These are phyloP conservation scores for Ceratobasidium sp. DNA, from an alignment of 1,284 basidiomycete species.

Conservation along the genomic window DNA sequence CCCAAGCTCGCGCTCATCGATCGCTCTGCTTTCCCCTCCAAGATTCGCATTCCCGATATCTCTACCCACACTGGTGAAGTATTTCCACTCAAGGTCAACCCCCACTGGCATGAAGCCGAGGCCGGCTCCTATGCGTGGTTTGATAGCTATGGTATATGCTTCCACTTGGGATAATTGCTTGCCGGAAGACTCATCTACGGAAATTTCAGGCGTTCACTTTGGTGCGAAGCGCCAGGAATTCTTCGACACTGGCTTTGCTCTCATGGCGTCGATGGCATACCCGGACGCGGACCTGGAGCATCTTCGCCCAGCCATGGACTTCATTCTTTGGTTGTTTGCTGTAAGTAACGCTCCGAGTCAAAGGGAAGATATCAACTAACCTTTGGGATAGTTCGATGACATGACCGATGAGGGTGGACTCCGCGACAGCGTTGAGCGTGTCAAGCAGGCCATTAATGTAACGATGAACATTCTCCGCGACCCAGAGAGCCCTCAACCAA, in stretches of 20 bases:
- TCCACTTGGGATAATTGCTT: background rate
- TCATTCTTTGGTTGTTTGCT: conserved; percentile 58
- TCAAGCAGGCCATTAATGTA: conserved; percentile 52
- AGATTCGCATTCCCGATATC: conserved; percentile 42
- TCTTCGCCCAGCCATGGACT: conserved; percentile 55
- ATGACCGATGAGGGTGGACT: conserved; percentile 56
- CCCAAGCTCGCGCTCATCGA: conserved; percentile 41
- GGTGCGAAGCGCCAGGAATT: conserved; percentile 43
- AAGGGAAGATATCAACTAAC: background rate
- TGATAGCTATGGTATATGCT: conserved; percentile 37
- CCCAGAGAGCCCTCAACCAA: conserved; percentile 50
- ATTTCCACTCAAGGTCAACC: conserved; percentile 43
- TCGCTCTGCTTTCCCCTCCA: conserved; percentile 38
- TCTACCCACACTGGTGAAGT: conserved; percentile 42
- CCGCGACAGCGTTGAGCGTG: conserved; percentile 53
- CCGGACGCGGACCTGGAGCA: conserved; percentile 56
- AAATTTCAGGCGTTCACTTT: conserved; percentile 33
- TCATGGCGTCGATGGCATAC: conserved; percentile 55
- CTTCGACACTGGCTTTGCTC: conserved; percentile 50
- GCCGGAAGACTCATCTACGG: background rate
- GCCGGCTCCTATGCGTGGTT: conserved; percentile 44
- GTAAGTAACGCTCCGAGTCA: conserved; percentile 46
- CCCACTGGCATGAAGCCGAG: conserved; percentile 41
- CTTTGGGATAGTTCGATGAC: conserved; percentile 52
- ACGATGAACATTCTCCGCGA: conserved; percentile 50